Evolutionary conservation across 208 protist genomes (phyloP).

Genomic region (Leishmania aethiopica): DNA sequence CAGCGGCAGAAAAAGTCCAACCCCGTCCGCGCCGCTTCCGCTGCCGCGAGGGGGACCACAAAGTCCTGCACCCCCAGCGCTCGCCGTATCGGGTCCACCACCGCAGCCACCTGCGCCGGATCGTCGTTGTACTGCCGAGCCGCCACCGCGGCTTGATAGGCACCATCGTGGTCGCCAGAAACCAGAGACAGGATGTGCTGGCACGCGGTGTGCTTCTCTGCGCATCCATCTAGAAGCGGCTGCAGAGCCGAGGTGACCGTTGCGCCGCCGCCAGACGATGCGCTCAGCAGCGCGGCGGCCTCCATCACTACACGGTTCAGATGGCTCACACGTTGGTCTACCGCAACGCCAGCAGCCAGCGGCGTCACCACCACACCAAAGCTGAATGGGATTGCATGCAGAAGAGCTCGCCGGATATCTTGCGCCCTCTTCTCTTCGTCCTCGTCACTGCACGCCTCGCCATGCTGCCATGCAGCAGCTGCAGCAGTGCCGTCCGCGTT

Average conservation of each 20-base stretch:
- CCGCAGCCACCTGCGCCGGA: constrained; percentile 35
- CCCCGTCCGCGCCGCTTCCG: constrained; percentile 45
- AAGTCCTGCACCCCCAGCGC: constrained; percentile 37
- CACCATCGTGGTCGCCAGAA: constrained; percentile 74
- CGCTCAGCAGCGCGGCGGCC: constrained; percentile 26
- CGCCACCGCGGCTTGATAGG: constrained; percentile 42
- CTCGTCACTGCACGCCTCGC: background rate
- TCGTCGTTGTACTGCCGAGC: constrained; percentile 66
- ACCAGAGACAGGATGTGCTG: constrained; percentile 68
- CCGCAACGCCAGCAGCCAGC: constrained; percentile 48
- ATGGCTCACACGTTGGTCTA: constrained; percentile 40
- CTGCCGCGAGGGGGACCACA: constrained; percentile 31
- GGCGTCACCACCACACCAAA: constrained; percentile 69
- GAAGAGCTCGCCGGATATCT: constrained; percentile 7
- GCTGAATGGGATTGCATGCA: constrained; percentile 30
- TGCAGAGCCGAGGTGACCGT: constrained; percentile 5
- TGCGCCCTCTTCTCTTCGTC: constrained; percentile 3
- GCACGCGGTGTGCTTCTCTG: constrained; percentile 41
- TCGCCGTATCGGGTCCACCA: constrained; percentile 55
- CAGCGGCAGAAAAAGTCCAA: constrained; percentile 89
- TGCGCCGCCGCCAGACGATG: constrained; percentile 6
- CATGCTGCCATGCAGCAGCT: background rate
- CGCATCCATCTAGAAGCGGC: constrained; percentile 19
- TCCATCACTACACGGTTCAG: constrained; percentile 48
- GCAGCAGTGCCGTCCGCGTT: constrained; percentile 11